A percentile compares a stretch with the other conserved stretches of the same genome.
phyloP scores from a whole-genome alignment of 495 filamentous ascomycete genomes.

The Penicillium mononematosum region DNA sequence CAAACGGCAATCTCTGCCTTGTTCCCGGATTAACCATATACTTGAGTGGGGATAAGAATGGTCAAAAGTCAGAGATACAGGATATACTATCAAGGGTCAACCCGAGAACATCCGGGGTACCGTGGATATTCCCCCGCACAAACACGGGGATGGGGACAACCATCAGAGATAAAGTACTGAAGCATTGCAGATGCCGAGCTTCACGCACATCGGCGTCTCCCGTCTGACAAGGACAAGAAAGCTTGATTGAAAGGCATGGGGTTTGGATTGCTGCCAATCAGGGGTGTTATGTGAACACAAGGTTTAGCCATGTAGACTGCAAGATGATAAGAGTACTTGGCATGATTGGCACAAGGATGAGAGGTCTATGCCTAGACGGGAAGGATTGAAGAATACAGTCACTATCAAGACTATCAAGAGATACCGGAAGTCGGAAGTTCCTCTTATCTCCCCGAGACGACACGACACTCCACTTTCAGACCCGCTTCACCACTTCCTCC shows the following conservation, averaged over 20 bases:
- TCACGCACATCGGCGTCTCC: conserved; percentile 8
- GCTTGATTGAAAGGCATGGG: background rate
- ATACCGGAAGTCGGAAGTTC: background rate
- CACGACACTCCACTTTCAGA: conserved; percentile 6
- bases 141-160: background rate
- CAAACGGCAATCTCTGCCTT: conserved; percentile 22
- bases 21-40: background rate
- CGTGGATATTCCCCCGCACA: background rate
- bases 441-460: background rate
- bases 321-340: background rate
- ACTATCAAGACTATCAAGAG: background rate
- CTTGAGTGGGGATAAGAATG: background rate
- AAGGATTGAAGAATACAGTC: background rate
- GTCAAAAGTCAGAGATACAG: background rate
- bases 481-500: conserved; percentile 19
- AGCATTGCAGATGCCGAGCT: background rate
- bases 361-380: background rate
- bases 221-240: background rate
- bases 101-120: background rate
- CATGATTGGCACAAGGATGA: background rate
- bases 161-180: background rate
- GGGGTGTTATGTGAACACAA: background rate
- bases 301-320: background rate
- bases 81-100: background rate
- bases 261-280: background rate